Percentiles rank a stretch among this genome's conserved stretches.
Conservation (phyloP, 2,329 filamentous ascomycete species). For the Nemania diffusa region DNA sequence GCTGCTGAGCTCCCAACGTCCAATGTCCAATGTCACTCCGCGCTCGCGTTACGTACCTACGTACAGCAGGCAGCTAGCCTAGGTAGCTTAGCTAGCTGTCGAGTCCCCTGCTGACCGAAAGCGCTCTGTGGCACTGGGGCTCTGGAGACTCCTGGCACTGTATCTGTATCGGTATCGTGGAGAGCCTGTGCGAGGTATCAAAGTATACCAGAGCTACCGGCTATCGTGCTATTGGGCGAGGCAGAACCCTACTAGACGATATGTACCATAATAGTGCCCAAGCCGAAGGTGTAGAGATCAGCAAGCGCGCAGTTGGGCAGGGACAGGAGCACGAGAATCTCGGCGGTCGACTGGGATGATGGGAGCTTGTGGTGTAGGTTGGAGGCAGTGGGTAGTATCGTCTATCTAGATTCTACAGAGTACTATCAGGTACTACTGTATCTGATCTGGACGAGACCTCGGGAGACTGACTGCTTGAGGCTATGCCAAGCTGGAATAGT, state of each 20-base stretch:
- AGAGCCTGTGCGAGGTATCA: slow-evolving; percentile 14
- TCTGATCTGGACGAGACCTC: not conserved
- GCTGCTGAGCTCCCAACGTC: slow-evolving; percentile 7
- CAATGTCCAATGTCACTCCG: not conserved
- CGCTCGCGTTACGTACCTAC: slow-evolving; percentile 18
- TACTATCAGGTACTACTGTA: not conserved
- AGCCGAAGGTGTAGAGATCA: slow-evolving; percentile 33
- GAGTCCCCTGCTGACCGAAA: slow-evolving; percentile 26
- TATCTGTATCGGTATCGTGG: slow-evolving; percentile 2
- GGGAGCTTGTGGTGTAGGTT: slow-evolving; percentile 1
- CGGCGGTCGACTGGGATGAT: slow-evolving; percentile 26
- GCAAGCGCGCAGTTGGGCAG: slow-evolving; percentile 35
- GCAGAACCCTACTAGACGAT: slow-evolving; percentile 22
- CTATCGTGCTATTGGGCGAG: slow-evolving; percentile 27
- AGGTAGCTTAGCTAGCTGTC: slow-evolving; percentile 4
- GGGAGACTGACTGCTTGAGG: slow-evolving; percentile 3
- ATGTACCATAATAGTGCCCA: slow-evolving; percentile 31
- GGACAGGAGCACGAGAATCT: slow-evolving; percentile 25
- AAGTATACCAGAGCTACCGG: slow-evolving; percentile 14
- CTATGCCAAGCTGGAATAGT: slow-evolving; percentile 11
- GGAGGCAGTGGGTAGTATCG: not conserved
- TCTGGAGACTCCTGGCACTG: slow-evolving; percentile 8
- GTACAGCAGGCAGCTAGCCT: not conserved
- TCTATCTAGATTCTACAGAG: too few species aligned
- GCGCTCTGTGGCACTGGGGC: not conserved